Base-by-base conservation (phyloP, 805 yeast species). In the Yamadazyma sp. region DNA sequence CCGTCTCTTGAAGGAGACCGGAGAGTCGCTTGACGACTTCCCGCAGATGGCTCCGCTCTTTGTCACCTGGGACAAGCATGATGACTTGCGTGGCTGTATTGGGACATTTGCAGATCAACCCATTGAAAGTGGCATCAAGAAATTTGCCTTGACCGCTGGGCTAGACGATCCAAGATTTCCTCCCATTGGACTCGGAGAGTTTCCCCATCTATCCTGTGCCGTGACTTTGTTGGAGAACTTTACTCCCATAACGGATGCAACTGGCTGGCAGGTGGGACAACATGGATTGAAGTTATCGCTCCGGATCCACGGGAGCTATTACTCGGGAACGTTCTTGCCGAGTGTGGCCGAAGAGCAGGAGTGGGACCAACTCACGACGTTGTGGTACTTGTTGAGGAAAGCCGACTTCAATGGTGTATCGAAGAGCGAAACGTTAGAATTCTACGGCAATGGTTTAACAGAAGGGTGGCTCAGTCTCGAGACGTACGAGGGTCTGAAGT, bases 281-380 rank as follows among this genome's bases (percentile, higher is more conserved):
- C 93, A 93, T 57, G 99, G 99, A 0, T 74, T 93, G 13, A 71
- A 78, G 38, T 73, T 89, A 5, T 55, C 62, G 12, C 78, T 87
- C 48, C 54, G 53, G 8, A 50, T 62, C 14, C 48, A 54, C 6
- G 71, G 73, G 2, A 53, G 61, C 3, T 42, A 54, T 0, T 71
- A 67, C 38, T 75, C 82, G 34, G 88, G 97, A 0, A 93, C 98
- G 0, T 93, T 88, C 49, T 62, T 93, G 27, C 99, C 99, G 0
- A 84, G 80, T 28, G 98, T 93, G 1, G 95, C 96, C 15, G 71
- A 64, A 4, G 98, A 91, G 48, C 95, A 90, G 49, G 79, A 77
- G 1, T 88, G 96, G 96, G 74, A 73, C 47, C 75, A 84, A 50
- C 62, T 65, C 12, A 81, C 84, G 16, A 91, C 98, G 0, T 59